Conservation (phyloP, 306 rosid genomes). For the Cucumis hystrix region DNA sequence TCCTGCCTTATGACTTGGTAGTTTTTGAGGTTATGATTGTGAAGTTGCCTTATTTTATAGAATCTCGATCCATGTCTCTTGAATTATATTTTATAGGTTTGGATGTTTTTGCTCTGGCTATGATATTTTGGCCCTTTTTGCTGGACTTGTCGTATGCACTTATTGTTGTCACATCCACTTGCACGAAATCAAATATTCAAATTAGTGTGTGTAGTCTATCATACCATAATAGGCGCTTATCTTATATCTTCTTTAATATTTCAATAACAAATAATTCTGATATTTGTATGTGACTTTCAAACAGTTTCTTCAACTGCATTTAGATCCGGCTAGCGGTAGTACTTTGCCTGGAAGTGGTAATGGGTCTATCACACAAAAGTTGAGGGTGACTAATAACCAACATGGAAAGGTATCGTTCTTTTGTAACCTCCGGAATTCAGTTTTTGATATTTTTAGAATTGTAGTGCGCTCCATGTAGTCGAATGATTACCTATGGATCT, state of each 20-base stretch:
- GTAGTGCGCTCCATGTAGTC: not conserved
- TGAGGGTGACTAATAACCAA: constrained; percentile 88
- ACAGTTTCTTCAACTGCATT: constrained; percentile 93
- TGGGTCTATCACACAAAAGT: constrained; percentile 61
- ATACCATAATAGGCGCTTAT: not conserved
- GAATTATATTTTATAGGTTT: not conserved
- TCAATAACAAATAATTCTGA: constrained; percentile 18
- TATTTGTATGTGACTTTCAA: constrained; percentile 17
- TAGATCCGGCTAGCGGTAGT: constrained; percentile 85
- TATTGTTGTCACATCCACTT: not conserved
- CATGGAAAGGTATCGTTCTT: constrained; percentile 77
- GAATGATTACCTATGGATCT: not conserved
- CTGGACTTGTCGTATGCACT: not conserved
- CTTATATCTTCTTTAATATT: not conserved
- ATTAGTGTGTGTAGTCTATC: not conserved
- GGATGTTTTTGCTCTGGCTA: not conserved
- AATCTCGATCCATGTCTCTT: not conserved
- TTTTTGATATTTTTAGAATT: not conserved
- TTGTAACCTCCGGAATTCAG: not conserved
- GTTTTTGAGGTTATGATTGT: not conserved
- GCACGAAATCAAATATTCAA: not conserved
- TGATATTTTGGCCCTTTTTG: not conserved
- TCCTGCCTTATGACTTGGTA: not conserved
- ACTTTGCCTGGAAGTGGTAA: constrained; percentile 55
- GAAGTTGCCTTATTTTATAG: not conserved